Percentiles rank a stretch among this genome's conserved stretches.
phyloP scores from a whole-genome alignment of 495 filamentous ascomycete species.

The Hypoxylon cercidicola region DNA sequence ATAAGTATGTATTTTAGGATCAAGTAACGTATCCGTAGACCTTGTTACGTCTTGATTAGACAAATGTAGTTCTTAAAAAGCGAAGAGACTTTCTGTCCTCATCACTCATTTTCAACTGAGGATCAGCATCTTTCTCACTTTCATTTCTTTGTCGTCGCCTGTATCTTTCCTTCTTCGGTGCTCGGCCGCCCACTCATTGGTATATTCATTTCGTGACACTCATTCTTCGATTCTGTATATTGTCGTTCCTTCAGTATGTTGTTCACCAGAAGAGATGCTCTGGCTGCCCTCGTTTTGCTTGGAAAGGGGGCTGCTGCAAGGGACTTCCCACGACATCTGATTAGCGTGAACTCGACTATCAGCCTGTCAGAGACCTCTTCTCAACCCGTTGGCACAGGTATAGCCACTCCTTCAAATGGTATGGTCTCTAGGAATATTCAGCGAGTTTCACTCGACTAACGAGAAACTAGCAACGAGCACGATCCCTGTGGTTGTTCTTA shows the following conservation, averaged over 20 bases:
- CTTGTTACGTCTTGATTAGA: not conserved
- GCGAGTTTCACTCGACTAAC: not conserved
- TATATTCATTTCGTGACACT: slow-evolving; percentile 8
- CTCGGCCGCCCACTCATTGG: slow-evolving; percentile 30
- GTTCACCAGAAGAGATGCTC: slow-evolving; percentile 23
- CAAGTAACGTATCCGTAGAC: slow-evolving; percentile 6
- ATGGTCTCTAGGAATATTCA: not conserved
- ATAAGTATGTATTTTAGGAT: not conserved
- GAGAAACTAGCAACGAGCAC: not conserved
- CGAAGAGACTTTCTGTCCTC: slow-evolving; percentile 3
- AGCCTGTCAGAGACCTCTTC: not conserved
- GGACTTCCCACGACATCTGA: slow-evolving; percentile 4
- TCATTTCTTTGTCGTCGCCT: slow-evolving; percentile 22
- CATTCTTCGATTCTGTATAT: slow-evolving; percentile 14
- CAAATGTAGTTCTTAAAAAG: slow-evolving; percentile 14
- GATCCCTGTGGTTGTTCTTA: not conserved
- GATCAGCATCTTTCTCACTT: slow-evolving; percentile 20
- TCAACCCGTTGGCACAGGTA: not conserved
- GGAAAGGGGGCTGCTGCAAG: slow-evolving; percentile 10
- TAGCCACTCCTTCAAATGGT: not conserved
- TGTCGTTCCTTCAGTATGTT: slow-evolving; percentile 28
- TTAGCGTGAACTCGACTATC: slow-evolving; percentile 8
- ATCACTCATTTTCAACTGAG: not conserved
- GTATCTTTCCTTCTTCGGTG: slow-evolving; percentile 24
- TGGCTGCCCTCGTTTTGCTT: slow-evolving; percentile 24